phyloP scores from a whole-genome alignment of 2,329 filamentous ascomycete genomes.

The Venturia pyrina region DNA sequence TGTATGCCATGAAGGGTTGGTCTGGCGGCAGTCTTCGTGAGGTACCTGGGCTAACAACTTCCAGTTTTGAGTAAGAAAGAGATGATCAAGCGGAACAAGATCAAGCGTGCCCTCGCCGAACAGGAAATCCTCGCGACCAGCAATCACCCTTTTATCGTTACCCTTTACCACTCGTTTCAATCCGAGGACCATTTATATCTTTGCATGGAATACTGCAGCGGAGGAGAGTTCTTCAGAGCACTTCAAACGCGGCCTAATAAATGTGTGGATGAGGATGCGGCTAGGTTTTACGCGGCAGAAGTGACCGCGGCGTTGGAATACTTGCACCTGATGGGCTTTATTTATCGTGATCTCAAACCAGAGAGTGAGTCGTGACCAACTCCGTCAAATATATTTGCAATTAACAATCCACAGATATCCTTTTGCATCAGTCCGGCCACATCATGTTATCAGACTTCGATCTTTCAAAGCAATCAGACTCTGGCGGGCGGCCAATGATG shows the following conservation, averaged over 20 bases:
- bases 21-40: conserved; percentile 13
- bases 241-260: conserved; percentile 94
- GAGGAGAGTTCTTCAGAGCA: conserved; percentile 95
- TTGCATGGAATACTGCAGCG: conserved; percentile 99
- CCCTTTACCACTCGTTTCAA: conserved; percentile 96
- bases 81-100: conserved; percentile 99
- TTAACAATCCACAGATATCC: conserved; percentile 58
- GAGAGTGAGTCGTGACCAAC: conserved; percentile 59
- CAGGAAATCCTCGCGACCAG: conserved; percentile 97
- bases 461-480: conserved; percentile 92
- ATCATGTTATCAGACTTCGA: conserved; percentile 99
- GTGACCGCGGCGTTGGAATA: conserved; percentile 96
- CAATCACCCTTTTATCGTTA: conserved; percentile 98
- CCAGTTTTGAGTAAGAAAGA: conserved; percentile 97
- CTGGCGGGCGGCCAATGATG: conserved; percentile 94
- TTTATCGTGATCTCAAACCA: conserved; percentile 94
- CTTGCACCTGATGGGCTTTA: conserved; percentile 97
- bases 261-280: conserved; percentile 93
- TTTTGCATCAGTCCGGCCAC: conserved; percentile 97
- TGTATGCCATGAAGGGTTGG: conserved; percentile 98
- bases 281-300: conserved; percentile 93
- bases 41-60: conserved; percentile 20
- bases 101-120: conserved; percentile 93
- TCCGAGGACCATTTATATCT: conserved; percentile 97
- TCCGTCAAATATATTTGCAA: not conserved